A percentile compares a stretch with the other conserved stretches of the same genome.
Evolutionary conservation across 352 stramenopile species (phyloP).

Genomic region (Peronospora farinosa): DNA sequence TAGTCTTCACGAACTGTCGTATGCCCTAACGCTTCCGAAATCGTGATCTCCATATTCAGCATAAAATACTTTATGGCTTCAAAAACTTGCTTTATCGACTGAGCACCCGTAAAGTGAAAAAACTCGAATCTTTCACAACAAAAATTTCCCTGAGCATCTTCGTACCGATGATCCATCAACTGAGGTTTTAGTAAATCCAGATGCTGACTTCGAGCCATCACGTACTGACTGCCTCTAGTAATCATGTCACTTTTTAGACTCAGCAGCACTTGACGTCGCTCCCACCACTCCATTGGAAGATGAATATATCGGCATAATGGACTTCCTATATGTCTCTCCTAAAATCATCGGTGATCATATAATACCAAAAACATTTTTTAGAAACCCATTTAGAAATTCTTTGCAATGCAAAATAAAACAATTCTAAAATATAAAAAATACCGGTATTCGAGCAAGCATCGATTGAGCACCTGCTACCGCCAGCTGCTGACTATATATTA

Average conservation of each 20-base stretch:
- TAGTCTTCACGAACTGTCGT: constrained; percentile 49
- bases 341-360: not conserved
- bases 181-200: constrained; percentile 33
- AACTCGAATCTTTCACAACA: constrained; percentile 33
- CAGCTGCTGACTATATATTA: constrained; percentile 22
- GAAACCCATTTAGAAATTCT: not conserved
- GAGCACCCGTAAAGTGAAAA: constrained; percentile 35
- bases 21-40: constrained; percentile 44
- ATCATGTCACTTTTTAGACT: constrained; percentile 35
- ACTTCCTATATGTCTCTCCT: constrained; percentile 27
- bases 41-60: constrained; percentile 52
- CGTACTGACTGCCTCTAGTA: constrained; percentile 29
- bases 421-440: constrained; percentile 5
- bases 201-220: constrained; percentile 31
- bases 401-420: constrained; percentile 1
- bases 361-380: constrained; percentile 5
- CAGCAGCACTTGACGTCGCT: constrained; percentile 35
- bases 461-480: constrained; percentile 9
- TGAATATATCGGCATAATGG: constrained; percentile 25
- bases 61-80: constrained; percentile 42
- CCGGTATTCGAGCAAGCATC: constrained; percentile 22
- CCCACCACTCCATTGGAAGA: constrained; percentile 21
- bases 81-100: constrained; percentile 47
- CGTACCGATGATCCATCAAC: constrained; percentile 21
- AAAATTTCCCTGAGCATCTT: constrained; percentile 29